Evolutionary conservation across 768 basidiomycete species (phyloP), one percentile per base, ranked within the genome.

Genomic region (Trametes sanguinea): DNA sequence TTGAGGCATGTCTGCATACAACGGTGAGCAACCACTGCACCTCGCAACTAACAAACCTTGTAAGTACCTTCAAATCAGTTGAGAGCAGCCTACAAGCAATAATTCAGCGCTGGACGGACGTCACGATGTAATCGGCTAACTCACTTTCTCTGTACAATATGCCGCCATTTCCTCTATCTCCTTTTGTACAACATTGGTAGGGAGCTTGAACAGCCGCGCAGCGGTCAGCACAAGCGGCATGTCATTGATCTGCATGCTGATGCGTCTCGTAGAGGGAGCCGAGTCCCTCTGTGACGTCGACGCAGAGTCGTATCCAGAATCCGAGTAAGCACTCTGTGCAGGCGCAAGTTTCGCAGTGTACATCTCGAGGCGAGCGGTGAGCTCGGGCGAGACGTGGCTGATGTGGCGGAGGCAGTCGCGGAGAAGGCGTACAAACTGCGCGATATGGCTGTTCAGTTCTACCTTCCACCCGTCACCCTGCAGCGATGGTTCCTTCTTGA

Each of bases 361-460:
- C 70, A 86, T 82, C 66, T 98, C 94, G 69, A 98, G 74, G 47
- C 95, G 84, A 27, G 86, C 76, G 11, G 87, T 81, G 22, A 99
- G 79, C 72, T 99, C 96, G 1, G 90, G 86, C 1, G 92, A 86
- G 44, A 92, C 90, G 68, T 92, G 89, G 71, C 83, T 87, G 59
- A 91, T 78, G 48, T 76, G 83, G 60, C 82, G 80, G 40, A 98
- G 77, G 65, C 86, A 90, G 62, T 97, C 94, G 40, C 90, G 81
- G 16, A 98, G 80, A 67, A 99, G 82, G 71, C 84, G 86, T 63
- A 98, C 86, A 72, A 99, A 98, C 57, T 87, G 81, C 0, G 88
- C 87, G 61, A 97, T 94, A 68, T 98, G 97, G 64, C 87, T 88
- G 73, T 97, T 95, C 46, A 98, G 83, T 73, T 95, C 93, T 48